Evolutionary conservation across 78 protist genomes (phyloP).

Genomic region (Planoprotostelium fungivorum): DNA sequence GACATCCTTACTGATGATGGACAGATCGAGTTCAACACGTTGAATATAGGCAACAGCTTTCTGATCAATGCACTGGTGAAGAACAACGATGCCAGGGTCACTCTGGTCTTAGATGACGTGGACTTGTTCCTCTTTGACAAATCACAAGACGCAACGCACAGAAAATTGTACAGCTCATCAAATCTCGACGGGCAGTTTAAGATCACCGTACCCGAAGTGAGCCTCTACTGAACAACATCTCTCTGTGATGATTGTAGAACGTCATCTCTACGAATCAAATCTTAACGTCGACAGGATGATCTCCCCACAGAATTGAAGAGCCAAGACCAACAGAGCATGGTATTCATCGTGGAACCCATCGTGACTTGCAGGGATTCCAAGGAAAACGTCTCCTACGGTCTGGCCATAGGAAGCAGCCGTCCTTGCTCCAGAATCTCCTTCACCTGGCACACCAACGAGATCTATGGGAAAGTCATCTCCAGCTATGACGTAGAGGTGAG

Average conservation of each 20-base stretch:
- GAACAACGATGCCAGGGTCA: not conserved
- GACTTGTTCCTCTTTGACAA: not conserved
- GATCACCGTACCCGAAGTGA: not conserved
- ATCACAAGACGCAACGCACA: not conserved
- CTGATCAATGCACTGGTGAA: not conserved
- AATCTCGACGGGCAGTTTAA: not conserved
- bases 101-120: not conserved
- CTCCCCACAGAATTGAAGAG: not conserved
- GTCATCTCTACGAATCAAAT: not conserved
- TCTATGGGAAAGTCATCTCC: not conserved
- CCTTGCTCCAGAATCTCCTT: not conserved
- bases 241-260: not conserved
- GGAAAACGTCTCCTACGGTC: not conserved
- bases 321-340: not conserved
- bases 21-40: not conserved
- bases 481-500: not conserved
- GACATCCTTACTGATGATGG: not conserved
- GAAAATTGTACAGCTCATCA: not conserved
- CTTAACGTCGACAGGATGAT: not conserved
- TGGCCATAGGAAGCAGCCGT: not conserved
- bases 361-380: not conserved
- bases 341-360: not conserved
- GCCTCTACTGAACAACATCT: not conserved
- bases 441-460: not conserved
- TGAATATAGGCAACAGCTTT: not conserved